Conservation (phyloP, 2,329 filamentous ascomycete genomes). For the Xylaria hypoxylon region DNA sequence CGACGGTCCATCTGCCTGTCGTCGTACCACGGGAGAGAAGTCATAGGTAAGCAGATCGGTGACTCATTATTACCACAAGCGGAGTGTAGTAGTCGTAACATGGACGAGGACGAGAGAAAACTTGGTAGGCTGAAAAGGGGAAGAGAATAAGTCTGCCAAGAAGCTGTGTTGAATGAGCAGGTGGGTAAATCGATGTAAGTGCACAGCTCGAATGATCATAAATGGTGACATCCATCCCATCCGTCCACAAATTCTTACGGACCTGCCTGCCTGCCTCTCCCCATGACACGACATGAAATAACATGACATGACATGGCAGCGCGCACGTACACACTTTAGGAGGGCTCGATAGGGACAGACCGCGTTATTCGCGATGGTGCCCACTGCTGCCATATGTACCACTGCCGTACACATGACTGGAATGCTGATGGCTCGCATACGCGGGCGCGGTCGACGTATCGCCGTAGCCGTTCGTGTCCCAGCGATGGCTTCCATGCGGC, state of each 20-base stretch:
- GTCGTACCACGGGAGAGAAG: background rate
- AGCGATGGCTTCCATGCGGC: constrained; percentile 48
- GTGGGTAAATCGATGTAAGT: constrained; percentile 2
- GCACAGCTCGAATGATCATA: constrained; percentile 4
- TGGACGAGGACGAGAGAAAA: background rate
- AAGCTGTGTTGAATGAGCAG: constrained; percentile 1
- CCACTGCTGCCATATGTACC: constrained; percentile 58
- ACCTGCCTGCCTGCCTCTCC: background rate
- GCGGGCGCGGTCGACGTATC: constrained; percentile 44
- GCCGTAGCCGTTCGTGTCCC: constrained; percentile 49
- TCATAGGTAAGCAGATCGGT: background rate
- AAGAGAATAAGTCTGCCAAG: background rate
- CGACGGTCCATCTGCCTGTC: background rate
- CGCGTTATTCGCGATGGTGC: constrained; percentile 55
- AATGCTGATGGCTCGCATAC: constrained; percentile 49
- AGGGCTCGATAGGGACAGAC: no score
- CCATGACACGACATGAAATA: background rate
- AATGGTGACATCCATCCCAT: constrained; percentile 11
- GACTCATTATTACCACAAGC: background rate
- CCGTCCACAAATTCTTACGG: background rate
- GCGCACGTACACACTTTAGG: no score
- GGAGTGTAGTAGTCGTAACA: background rate
- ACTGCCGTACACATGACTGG: constrained; percentile 58
- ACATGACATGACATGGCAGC: background rate
- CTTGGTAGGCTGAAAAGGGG: background rate